A percentile compares a stretch with the other conserved stretches of the same genome.
Conservation (phyloP, 345 rosid genomes). For the Leavenworthia alabamica region DNA sequence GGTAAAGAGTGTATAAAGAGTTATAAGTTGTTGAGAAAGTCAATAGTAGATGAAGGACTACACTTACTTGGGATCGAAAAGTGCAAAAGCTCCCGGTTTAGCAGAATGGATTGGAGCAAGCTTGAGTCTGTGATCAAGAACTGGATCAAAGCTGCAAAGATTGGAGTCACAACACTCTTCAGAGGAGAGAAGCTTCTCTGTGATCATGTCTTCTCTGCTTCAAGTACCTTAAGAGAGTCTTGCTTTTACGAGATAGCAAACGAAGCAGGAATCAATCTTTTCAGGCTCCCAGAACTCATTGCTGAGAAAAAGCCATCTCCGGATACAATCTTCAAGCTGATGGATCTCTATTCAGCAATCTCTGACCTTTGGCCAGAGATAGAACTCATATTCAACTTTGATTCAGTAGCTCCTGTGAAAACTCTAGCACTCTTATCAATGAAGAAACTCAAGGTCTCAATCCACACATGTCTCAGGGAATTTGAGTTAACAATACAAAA, state of each 20-base stretch:
- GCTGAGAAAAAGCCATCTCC: slow-evolving; percentile 38
- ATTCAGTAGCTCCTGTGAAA: slow-evolving; percentile 46
- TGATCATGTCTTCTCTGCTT: slow-evolving; percentile 57
- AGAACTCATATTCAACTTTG: slow-evolving; percentile 48
- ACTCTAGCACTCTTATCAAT: slow-evolving; percentile 44
- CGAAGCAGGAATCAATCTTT: slow-evolving; percentile 54
- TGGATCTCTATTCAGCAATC: slow-evolving; percentile 59
- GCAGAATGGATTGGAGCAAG: slow-evolving; percentile 44
- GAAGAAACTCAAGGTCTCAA: slow-evolving; percentile 43
- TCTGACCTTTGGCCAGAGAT: slow-evolving; percentile 58
- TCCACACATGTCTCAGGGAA: slow-evolving; percentile 31
- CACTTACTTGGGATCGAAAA: slow-evolving; percentile 50
- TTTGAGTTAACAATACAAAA: slow-evolving; percentile 48
- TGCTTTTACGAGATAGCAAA: slow-evolving; percentile 55
- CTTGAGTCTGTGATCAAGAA: slow-evolving; percentile 47
- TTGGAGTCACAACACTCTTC: slow-evolving; percentile 56
- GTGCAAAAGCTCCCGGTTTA: slow-evolving; percentile 36
- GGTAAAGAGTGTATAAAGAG: slow-evolving; percentile 55
- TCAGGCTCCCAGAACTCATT: slow-evolving; percentile 56
- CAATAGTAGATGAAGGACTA: slow-evolving; percentile 57
- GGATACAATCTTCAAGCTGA: slow-evolving; percentile 48
- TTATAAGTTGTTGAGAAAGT: slow-evolving; percentile 51
- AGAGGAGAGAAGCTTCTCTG: slow-evolving; percentile 57
- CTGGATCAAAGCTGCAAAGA: slow-evolving; percentile 61
- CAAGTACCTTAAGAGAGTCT: slow-evolving; percentile 44